phyloP scores from a whole-genome alignment of 306 rosid species.

The Malus orientalis region DNA sequence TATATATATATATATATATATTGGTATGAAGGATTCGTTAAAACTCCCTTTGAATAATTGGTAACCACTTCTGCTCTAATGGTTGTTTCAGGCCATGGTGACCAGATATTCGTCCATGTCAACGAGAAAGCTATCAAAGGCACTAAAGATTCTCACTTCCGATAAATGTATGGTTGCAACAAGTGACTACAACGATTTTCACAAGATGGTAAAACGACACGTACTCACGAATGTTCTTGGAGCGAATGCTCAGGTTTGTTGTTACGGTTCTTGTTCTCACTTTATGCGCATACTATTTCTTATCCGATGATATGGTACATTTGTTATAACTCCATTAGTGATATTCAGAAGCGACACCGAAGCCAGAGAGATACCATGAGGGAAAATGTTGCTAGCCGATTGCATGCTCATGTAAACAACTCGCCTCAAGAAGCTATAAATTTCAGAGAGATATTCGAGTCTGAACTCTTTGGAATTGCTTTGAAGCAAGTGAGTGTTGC shows the following conservation, averaged over 20 bases:
- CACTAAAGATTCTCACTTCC: slow-evolving; percentile 44
- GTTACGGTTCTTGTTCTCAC: background rate
- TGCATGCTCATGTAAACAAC: slow-evolving; percentile 35
- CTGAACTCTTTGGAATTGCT: slow-evolving; percentile 62
- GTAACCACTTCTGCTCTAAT: background rate
- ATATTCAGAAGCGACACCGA: slow-evolving; percentile 59
- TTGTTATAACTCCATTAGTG: background rate
- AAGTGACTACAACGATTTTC: slow-evolving; percentile 77
- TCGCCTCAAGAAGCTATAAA: slow-evolving; percentile 36
- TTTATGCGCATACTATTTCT: too few relatives aligned
- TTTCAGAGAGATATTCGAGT: slow-evolving; percentile 49
- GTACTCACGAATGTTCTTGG: slow-evolving; percentile 58
- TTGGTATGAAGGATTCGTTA: too few relatives aligned
- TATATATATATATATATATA: too few relatives aligned
- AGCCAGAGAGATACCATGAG: slow-evolving; percentile 45
- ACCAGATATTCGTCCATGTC: slow-evolving; percentile 69
- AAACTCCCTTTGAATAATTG: background rate
- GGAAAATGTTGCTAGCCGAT: slow-evolving; percentile 35
- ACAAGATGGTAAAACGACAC: slow-evolving; percentile 46
- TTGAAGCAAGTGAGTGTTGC: slow-evolving; percentile 53
- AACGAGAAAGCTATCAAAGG: slow-evolving; percentile 58
- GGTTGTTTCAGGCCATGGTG: slow-evolving; percentile 64
- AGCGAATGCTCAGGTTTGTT: slow-evolving; percentile 60
- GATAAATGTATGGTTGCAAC: slow-evolving; percentile 71
- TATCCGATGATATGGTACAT: background rate